Percentiles rank a stretch among this genome's conserved stretches.
Conservation (phyloP, 306 rosid species). For the Cyamopsis tetragonoloba region DNA sequence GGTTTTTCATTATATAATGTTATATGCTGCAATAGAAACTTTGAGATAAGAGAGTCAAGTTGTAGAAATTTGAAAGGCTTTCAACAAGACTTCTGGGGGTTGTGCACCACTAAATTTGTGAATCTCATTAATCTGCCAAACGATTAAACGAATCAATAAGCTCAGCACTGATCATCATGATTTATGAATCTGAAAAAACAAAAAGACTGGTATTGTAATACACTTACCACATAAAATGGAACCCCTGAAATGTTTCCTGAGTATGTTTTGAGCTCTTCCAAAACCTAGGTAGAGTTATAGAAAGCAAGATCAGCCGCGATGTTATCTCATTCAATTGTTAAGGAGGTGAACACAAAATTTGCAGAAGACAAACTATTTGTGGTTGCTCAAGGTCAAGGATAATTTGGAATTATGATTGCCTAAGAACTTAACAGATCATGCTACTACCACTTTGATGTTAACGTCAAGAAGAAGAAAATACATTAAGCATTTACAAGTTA, state of each 20-base stretch:
- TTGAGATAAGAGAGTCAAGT: conserved; percentile 25
- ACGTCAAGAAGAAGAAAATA: neutral
- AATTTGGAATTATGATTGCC: neutral
- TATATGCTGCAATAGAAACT: neutral
- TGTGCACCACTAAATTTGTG: conserved; percentile 67
- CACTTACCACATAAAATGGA: conserved; percentile 70
- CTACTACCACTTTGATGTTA: neutral
- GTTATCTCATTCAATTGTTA: neutral
- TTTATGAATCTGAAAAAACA: neutral
- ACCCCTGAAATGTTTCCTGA: conserved; percentile 58
- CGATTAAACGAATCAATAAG: conserved; percentile 12
- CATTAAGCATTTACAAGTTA: conserved; percentile 5
- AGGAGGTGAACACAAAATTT: neutral
- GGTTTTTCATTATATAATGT: neutral
- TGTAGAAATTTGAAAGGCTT: conserved; percentile 55
- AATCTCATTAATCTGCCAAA: conserved; percentile 71
- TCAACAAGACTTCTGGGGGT: conserved; percentile 70
- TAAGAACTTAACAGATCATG: neutral
- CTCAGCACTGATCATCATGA: neutral
- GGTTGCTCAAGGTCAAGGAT: neutral
- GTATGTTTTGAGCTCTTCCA: conserved; percentile 60
- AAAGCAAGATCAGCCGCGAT: conserved; percentile 18
- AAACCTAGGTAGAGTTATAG: conserved; percentile 48
- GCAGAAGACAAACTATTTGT: neutral
- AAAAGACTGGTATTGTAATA: conserved; percentile 8